Base-by-base conservation (phyloP, 225 moss, liverwort and hornwort genomes). In the Pseudisothecium myosuroides region DNA sequence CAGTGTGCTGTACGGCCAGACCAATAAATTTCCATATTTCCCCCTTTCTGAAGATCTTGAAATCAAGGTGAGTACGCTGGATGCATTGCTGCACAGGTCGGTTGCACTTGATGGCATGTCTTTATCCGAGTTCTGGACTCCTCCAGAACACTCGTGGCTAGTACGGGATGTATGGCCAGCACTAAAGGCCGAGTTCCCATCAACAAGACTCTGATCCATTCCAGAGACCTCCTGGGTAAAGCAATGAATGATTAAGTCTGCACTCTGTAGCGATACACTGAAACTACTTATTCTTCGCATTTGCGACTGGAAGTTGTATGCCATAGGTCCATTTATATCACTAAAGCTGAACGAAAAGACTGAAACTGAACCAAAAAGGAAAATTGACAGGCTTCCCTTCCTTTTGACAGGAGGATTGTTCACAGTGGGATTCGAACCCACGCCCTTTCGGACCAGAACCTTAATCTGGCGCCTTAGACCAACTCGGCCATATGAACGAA, bases 371-470 rank as follows among this genome's bases (percentile, higher is more conserved):
- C 9, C 79, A 12, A 11, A 10, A 9, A 8, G 23, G 1, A 2
- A 4, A 1, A 0, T 3, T 0, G 11, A 2, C 10, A 74, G 88
- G 84, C 84, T 37, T 19, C 4, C 0, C 28, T 2, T 21, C 76
- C 83, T 2, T 56, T 0, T 1, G 5, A 84, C 67, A 16, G 66
- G 84, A 47, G 72, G 43, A 11, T 26, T 93, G 92, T 93, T 91
- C 91, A 92, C 92, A 93, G 92, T 94, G 94, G 92, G 94, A 95
- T 94, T 95, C 92, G 92, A 94, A 92, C 95, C 93, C 91, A 92
- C 90, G 93, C 92, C 93, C 94, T 93, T 93, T 87, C 93, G 93
- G 91, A 95, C 94, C 94, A 92, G 89, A 93, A 93, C 92, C 92
- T 93, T 93, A 94, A 91, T 94, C 91, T 92, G 92, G 93, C 88